Conservation (phyloP, 176 grass and related monocot genomes). For the Aegilops longissima region DNA sequence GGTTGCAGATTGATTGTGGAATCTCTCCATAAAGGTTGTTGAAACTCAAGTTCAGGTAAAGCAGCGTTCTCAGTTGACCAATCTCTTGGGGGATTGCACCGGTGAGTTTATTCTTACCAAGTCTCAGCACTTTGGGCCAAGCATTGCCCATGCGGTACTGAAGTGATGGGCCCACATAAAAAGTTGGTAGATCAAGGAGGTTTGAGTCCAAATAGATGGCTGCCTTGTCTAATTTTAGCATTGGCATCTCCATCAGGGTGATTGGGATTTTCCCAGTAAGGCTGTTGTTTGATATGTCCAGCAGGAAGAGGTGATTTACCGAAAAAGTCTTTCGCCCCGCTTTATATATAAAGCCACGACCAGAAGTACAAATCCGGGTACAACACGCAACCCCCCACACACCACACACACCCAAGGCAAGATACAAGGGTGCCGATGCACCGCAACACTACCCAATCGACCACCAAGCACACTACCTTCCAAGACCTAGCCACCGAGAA, state of each 20-base stretch:
- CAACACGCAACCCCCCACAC: too few species aligned
- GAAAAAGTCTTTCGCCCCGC: too few species aligned
- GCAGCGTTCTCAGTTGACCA: neutral
- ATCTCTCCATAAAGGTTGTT: conserved; percentile 20
- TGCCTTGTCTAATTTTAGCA: neutral
- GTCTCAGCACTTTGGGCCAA: neutral
- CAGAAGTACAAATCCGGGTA: too few species aligned
- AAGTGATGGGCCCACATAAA: neutral
- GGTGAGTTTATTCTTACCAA: neutral
- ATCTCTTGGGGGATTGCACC: neutral
- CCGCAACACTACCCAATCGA: too few species aligned
- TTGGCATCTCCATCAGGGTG: neutral
- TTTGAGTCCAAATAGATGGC: neutral
- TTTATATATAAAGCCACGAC: too few species aligned
- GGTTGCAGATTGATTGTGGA: neutral
- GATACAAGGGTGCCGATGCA: too few species aligned
- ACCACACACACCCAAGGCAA: too few species aligned
- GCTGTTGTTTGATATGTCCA: neutral
- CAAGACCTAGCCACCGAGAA: too few species aligned
- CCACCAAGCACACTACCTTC: too few species aligned
- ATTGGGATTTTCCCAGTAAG: neutral
- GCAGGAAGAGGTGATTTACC: neutral
- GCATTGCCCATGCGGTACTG: neutral
- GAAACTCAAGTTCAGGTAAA: neutral
- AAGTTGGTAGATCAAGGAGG: neutral